Evolutionary conservation across 192 early-diverging fungal genomes (phyloP).

Genomic region (Coemansia sp.): DNA sequence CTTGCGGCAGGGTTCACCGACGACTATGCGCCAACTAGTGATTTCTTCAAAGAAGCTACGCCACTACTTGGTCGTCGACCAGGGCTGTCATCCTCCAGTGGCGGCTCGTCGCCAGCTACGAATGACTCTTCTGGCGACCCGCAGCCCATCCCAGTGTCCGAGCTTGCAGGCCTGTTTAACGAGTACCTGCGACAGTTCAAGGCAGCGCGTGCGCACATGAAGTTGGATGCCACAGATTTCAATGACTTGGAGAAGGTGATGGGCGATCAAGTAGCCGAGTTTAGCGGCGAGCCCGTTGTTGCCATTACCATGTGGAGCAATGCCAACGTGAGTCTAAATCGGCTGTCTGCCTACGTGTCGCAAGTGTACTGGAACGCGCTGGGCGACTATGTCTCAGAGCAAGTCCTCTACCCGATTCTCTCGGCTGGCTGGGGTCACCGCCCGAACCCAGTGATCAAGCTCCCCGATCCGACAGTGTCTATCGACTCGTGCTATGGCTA

Average conservation of each 20-base stretch:
- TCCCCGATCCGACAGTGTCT: conserved; percentile 46
- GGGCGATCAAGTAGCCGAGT: conserved; percentile 45
- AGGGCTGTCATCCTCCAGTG: neutral
- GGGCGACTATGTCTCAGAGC: conserved; percentile 57
- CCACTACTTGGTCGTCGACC: neutral
- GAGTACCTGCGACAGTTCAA: conserved; percentile 56
- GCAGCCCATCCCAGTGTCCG: conserved; percentile 25
- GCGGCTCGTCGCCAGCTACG: neutral
- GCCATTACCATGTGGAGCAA: conserved; percentile 53
- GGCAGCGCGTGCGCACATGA: conserved; percentile 37
- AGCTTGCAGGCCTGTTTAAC: conserved; percentile 39
- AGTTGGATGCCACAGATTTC: conserved; percentile 29
- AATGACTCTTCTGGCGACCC: conserved; percentile 3
- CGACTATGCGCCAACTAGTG: neutral
- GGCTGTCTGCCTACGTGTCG: conserved; percentile 45
- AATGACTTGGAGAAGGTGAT: conserved; percentile 28
- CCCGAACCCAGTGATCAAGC: conserved; percentile 22
- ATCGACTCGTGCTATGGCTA: conserved; percentile 25
- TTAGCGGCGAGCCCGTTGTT: conserved; percentile 47
- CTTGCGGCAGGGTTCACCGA: neutral
- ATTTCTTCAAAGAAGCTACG: neutral
- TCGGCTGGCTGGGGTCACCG: conserved; percentile 42
- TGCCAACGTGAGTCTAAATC: conserved; percentile 43
- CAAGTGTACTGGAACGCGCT: conserved; percentile 56
- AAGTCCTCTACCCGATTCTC: conserved; percentile 49